Base-by-base conservation (phyloP, 352 stramenopile species). In the Globisporangium recalcitrans region DNA sequence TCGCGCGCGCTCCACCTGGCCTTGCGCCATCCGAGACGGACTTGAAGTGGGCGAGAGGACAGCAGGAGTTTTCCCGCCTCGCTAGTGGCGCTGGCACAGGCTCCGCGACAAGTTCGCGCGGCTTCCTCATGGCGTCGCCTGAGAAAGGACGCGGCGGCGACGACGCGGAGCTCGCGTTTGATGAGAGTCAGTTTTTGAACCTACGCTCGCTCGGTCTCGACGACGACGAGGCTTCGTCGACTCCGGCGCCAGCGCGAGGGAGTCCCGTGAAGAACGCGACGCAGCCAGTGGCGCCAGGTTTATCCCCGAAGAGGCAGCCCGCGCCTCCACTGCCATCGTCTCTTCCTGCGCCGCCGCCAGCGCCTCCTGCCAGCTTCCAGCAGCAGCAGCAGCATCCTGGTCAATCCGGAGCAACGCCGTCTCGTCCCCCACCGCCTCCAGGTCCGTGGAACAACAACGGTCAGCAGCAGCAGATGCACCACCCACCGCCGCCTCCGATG, bases 1-100 rank as follows among this genome's bases (percentile, higher is more conserved):
- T 93, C 64, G 62, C 69, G 0, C 71, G 75, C 16, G 72, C 78
- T 58, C 81, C 81, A 11, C 78, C 77, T 5, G 85, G 83, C 6
- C 60, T 87, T 8, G 73, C 72, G 14, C 70, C 81, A 0, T 84
- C 83, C 0, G 80, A 90, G 34, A 74, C 70, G 47, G 85, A 95
- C 59, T 59, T 93, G 24, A 89, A 89, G 64, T 95, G 85, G 85
- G 81, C 85, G 3, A 74, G 83, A 51, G 83, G 85, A 4, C 83
- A 92, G 57, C 73, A 91, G 38, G 71, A 85, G 47, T 91, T 91
- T 40, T 89, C 82, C 21, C 69, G 79, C 51, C 59, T 90, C 5
- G 54, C 47, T 24, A 54, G 40, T 22, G 34, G 34, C 0, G 9
- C 46, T 16, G 44, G 44, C 44, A 8, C 16, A n/a, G 22, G 46